Percentiles rank a stretch among this genome's conserved stretches.
These are phyloP conservation scores for Curvularia eragrostidis DNA, from an alignment of 2,329 filamentous ascomycete genomes.

Conservation along the genomic window DNA sequence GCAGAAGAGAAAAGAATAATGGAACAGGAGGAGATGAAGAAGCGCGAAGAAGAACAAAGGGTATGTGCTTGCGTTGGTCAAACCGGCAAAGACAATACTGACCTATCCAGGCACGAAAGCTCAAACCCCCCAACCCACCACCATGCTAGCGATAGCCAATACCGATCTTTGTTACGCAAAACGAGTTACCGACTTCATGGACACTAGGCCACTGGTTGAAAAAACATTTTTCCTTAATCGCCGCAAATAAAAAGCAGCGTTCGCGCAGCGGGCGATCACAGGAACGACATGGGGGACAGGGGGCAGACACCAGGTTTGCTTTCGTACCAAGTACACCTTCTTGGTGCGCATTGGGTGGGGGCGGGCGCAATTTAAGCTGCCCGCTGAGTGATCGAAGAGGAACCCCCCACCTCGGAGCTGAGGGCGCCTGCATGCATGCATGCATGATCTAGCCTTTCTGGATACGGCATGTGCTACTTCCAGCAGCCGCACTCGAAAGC, in stretches of 20 bases:
- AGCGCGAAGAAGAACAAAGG: not conserved
- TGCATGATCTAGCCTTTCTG: not conserved
- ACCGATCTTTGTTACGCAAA: not conserved
- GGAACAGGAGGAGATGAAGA: not conserved
- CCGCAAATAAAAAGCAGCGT: not conserved
- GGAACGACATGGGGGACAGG: not conserved
- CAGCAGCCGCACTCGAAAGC: too few relatives aligned
- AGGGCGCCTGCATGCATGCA: not conserved
- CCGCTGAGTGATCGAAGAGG: not conserved
- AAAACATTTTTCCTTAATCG: not conserved
- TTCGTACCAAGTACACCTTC: not conserved
- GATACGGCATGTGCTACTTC: not conserved
- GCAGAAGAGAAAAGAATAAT: not conserved
- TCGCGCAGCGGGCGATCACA: not conserved
- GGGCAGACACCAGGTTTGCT: not conserved
- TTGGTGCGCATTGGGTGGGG: not conserved
- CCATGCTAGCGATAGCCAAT: not conserved
- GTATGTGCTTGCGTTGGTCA: not conserved
- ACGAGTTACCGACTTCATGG: not conserved
- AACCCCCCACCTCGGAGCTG: not conserved
- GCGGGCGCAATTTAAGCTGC: not conserved
- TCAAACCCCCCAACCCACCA: not conserved
- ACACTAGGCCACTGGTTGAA: not conserved
- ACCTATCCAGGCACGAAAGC: not conserved
- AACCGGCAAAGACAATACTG: not conserved